Base-by-base conservation (phyloP, 495 filamentous ascomycete species). In the Durotheca rogersii region DNA sequence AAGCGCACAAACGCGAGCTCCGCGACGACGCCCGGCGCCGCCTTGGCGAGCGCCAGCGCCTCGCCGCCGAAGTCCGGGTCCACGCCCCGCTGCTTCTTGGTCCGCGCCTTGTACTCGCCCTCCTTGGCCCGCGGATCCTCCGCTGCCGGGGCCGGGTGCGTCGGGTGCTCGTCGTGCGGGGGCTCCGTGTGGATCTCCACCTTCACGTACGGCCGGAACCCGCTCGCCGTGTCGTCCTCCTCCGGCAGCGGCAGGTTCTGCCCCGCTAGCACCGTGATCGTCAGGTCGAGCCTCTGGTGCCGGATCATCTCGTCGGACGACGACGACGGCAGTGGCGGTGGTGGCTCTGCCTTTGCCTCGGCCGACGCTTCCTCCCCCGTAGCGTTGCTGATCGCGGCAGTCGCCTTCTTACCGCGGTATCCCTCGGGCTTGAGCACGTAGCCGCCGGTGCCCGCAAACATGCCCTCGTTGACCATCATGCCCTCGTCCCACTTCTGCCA, bases 401-500 rank as follows among this genome's bases (percentile, higher is more conserved):
- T 38, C 33, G 43, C 37, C 25, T 65, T 66, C 17, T 27, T 30
- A 23, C 55, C 64, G 23, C 70, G 66, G 50, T 73, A 73, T 7
- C 70, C 86, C 18, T 74, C 64, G 0, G 92, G 91, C 60, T 97
- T 97, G 1, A 93, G 74, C 1, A 93, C 83, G 75, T 89, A 97
- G 12, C 92, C 92, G 3, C 73, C 75, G 1, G 85, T 85, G 7
- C 84, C 85, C 3, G 78, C 76, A 64, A 97, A 97, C 89, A 96
- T 92, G 47, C 81, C 92, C 59, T 90, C 82, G 61, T 96, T 96
- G 1, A 96, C 79, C 92, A 96, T 96, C 86, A 89, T 94, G 9
- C 89, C 91, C 47, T 85, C 83, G 61, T 96, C 92, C 61, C 83
- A 82, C 44, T 83, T 85, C 59, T 97, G 92, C 91, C 92, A 97